Evolutionary conservation across 305 asterid species (phyloP), one percentile per base, ranked within the genome.

Genomic region (Striga hermonthica): DNA sequence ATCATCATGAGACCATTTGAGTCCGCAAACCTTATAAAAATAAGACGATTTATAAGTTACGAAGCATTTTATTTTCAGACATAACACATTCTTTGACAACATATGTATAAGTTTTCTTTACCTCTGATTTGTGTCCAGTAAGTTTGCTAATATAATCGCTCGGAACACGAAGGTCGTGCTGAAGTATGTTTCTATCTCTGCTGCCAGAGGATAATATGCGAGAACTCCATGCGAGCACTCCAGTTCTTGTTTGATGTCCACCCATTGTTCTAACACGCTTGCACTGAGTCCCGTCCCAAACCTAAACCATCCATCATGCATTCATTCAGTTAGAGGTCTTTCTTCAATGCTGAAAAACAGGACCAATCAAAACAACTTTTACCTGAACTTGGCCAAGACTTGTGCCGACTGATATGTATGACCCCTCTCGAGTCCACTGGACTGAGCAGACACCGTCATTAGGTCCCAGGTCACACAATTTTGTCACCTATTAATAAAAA

Each of bases 1-100:
- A 71, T 94, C 99, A 74, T 94, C 99, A 49, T 83, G 96, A 62
- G 99, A 94, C 99, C 99, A 94, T 78, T 94, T 90, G 70, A 90
- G 85, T 36, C 99, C 99, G 57, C 99, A 91, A 37, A 90, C 94
- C 97, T 22, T 92, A 69, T 43, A 69, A 58, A 40, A 22, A 22
- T 22, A 22, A 22, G 31, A 22, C 39, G 9, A 54, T 10, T 3
- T 22, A 9, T 8, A 3, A 8, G 31, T 22, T 22, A 54, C 7
- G 63, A 45, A 47, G 62, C 41, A 66, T n/a, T n/a, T n/a, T n/a
- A n/a, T n/a, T n/a, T n/a, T n/a, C n/a, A n/a, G n/a, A n/a, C n/a
- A n/a, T n/a, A n/a, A n/a, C n/a, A n/a, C n/a, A n/a, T 39, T 5
- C 31, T 8, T 7, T 22, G 31, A 22, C 48, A 36, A 50, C 41